These are phyloP conservation scores for Pleodorina starrii DNA, from an alignment of 139 green algal species.

Conservation along the genomic window DNA sequence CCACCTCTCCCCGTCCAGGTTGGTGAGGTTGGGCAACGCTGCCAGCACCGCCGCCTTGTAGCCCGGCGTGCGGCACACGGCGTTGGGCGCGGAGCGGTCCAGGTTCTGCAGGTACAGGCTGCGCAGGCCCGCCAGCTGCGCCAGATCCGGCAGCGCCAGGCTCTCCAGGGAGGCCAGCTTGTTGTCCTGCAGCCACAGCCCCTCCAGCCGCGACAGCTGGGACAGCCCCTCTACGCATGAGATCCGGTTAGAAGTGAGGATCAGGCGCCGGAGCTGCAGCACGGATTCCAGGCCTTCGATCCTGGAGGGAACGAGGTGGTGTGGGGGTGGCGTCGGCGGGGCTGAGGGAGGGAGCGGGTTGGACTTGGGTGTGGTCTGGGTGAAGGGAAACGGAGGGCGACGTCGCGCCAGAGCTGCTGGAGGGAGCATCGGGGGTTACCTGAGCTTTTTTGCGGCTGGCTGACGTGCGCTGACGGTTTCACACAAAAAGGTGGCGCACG, in stretches of 20 bases:
- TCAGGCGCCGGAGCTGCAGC: slow-evolving; percentile 37
- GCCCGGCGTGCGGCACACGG: slow-evolving; percentile 31
- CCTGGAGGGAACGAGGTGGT: slow-evolving; percentile 9
- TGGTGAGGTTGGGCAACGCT: slow-evolving; percentile 44
- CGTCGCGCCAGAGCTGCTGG: no score
- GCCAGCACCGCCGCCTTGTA: slow-evolving; percentile 53
- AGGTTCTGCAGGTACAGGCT: slow-evolving; percentile 46
- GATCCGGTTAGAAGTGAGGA: slow-evolving; percentile 40
- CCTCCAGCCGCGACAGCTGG: slow-evolving; percentile 31
- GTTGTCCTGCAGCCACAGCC: slow-evolving; percentile 53
- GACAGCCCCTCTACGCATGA: slow-evolving; percentile 16
- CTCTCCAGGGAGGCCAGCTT: not conserved
- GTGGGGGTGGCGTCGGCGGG: not conserved
- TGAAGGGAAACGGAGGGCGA: no score
- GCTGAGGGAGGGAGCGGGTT: not conserved
- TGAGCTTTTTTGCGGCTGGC: no score
- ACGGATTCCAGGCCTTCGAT: slow-evolving; percentile 48
- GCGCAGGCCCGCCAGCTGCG: slow-evolving; percentile 25
- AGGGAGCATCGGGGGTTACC: no score
- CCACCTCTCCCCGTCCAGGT: slow-evolving; percentile 56
- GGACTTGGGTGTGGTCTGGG: no score
- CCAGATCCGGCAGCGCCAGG: slow-evolving; percentile 39
- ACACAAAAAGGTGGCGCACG: no score
- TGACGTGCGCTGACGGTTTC: no score
- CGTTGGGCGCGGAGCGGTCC: slow-evolving; percentile 31